Evolutionary conservation across 768 basidiomycete species (phyloP).

Genomic region (Boletus fagicola): DNA sequence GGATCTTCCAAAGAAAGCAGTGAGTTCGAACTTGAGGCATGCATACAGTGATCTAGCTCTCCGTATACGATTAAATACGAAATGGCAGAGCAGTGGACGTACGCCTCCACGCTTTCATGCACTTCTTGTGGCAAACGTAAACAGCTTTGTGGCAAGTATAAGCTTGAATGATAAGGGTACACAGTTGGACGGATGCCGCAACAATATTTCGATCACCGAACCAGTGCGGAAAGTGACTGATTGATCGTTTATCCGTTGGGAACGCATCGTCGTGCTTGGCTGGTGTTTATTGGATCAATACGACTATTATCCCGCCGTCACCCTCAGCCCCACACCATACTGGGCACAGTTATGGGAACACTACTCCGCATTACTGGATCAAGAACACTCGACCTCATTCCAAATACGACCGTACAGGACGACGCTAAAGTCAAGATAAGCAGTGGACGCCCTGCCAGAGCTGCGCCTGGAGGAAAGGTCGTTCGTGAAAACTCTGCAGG

Average conservation of each 20-base stretch:
- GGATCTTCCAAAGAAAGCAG: not conserved
- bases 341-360: not conserved
- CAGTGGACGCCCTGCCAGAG: not conserved
- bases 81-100: not conserved
- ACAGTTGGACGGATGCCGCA: not conserved
- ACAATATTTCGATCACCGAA: not conserved
- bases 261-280: not conserved
- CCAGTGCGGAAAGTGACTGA: not conserved
- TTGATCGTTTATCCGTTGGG: not conserved
- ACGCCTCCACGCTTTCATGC: not conserved
- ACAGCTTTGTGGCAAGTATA: too few species aligned
- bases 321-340: not conserved
- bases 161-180: not conserved
- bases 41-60: not conserved
- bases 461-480: conserved; percentile 18
- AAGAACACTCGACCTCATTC: conserved; percentile 5
- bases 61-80: not conserved
- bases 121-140: too few species aligned
- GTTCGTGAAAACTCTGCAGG: conserved; percentile 4
- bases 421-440: conserved; percentile 8
- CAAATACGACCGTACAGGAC: not conserved
- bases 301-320: too few species aligned
- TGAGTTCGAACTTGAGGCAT: not conserved
- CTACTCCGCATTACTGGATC: not conserved
- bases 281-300: not conserved